Base-by-base conservation (phyloP, 805 yeast genomes). In the Hanseniaspora guilliermondii region DNA sequence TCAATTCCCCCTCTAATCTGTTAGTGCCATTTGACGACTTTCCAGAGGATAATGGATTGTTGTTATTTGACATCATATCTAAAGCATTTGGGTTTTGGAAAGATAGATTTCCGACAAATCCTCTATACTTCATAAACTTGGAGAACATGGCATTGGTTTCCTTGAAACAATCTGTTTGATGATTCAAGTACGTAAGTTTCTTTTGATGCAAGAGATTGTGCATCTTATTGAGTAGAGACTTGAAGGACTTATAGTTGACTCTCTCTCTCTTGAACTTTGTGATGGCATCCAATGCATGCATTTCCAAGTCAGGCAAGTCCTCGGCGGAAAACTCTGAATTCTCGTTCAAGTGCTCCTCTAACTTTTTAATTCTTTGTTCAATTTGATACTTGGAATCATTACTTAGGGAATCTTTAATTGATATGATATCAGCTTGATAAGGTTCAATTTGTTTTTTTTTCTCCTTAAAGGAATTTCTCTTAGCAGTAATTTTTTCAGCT, bases 261-360 rank as follows among this genome's bases (percentile, higher is more conserved):
- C 64, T 59, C 1, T 57, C 57, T 25, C 60, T 62, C 27, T 58
- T 56, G 47, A 55, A 63, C 48, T 30, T 56, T 9, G 40, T 56
- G 11, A 57, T 60, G 1, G 57, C 55, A 9, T 62, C 63, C 5
- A 63, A 52, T 12, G 65, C 64, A 5, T 52, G 44, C 8, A 61
- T 35, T 30, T 62, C 58, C 38, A 49, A 53, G 12, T 50, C 49
- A 27, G 60, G 61, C 16, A 61, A 58, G 3, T 48, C 55, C 0
- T 54, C 42, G 5, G 61, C 57, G 6, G 59, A 62, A 3, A 57
- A 56, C 2, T 56, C 53, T 16, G 59, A 59, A 2, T 55, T 58
- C 6, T 55, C 12, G 19, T 45, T 49, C 11, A 58, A 49, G 16
- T 61, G 59, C 1, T 37, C 19, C 24, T 52, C 55, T 17, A 52